Evolutionary conservation across 768 basidiomycete species (phyloP), one percentile per base, ranked within the genome.

Genomic region (Auriscalpium orientale): DNA sequence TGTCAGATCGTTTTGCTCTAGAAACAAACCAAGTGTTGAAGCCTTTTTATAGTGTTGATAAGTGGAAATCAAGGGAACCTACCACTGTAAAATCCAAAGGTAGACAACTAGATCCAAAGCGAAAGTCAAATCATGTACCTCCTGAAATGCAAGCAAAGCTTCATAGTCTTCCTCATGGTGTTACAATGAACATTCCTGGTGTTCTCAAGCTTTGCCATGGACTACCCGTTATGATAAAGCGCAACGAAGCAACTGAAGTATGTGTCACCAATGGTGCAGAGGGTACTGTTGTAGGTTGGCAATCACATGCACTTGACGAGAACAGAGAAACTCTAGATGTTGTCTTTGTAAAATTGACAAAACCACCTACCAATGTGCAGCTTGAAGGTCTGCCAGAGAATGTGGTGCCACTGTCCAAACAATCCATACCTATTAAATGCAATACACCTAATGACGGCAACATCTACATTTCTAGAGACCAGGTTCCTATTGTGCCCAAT

Each of bases 1-100:
- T 71, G 1, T 37, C 53, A n/a, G 9, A 52, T 12, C 56, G 67
- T 11, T 78, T 73, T 67, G 69, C 74, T 1, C 13, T 18, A 35
- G 72, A 74, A 12, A 66, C 58, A 10, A 47, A 53, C 1, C 71
- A 71, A 57, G 9, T 36, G 1, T 48, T 74, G 15, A 22, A 20
- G 15, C 8, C 61, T 8, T 74, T 72, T 55, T 69, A 68, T 56
- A 68, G 67, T 20, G 56, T 58, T 34, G 50, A 51, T 38, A 51
- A 15, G 10, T 37, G 33, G 18, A n/a, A 35, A 5, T 10, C 22
- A 35, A 7, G 12, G 13, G 34, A 35, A 15, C 8, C 28, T 10
- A 36, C 37, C 21, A 9, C 28, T 28, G 28, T 10, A n/a, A 37
- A 40, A 51, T 18, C 28, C 2, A 51, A 35, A 3, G 35, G n/a